Evolutionary conservation across 1,284 basidiomycete genomes (phyloP).

Genomic region (Peniophora sp.): DNA sequence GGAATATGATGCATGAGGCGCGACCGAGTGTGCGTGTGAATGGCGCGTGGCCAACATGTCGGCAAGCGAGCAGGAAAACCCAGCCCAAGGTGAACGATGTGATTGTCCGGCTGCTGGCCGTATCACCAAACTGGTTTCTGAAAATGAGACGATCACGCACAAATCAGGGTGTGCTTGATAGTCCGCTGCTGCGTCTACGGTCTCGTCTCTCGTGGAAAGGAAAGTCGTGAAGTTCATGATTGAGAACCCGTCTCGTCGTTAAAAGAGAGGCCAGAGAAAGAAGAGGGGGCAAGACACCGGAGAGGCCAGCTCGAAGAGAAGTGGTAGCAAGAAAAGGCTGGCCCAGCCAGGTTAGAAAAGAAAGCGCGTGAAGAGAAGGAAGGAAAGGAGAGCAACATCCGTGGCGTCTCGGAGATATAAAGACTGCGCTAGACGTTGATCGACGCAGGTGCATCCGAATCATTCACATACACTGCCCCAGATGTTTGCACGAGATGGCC

Average conservation of each 20-base stretch:
- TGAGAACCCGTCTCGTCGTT: not conserved
- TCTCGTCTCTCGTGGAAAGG: not conserved
- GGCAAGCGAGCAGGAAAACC: constrained; percentile 35
- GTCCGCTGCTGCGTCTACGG: constrained; percentile 8
- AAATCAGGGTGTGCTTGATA: constrained; percentile 15
- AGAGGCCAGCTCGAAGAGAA: constrained; percentile 2
- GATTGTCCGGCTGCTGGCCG: constrained; percentile 28
- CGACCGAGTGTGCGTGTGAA: constrained; percentile 13
- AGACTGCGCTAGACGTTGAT: no score
- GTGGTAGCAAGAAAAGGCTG: not conserved
- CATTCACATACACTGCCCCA: no score
- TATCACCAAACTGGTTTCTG: constrained; percentile 1
- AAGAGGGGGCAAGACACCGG: not conserved
- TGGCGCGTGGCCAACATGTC: constrained; percentile 22
- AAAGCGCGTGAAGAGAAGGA: constrained; percentile 1
- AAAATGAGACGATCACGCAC: constrained; percentile 15
- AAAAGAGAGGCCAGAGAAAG: not conserved
- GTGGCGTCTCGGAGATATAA: no score
- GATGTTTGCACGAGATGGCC: no score
- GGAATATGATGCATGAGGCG: constrained; percentile 6
- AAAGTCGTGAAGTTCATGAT: not conserved
- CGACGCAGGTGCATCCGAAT: no score
- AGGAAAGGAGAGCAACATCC: not conserved
- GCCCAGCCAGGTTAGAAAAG: constrained; percentile 10
- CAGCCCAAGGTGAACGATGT: constrained; percentile 41